Conservation (phyloP, 75 land plant species). For the Selaginella tamariscina region DNA sequence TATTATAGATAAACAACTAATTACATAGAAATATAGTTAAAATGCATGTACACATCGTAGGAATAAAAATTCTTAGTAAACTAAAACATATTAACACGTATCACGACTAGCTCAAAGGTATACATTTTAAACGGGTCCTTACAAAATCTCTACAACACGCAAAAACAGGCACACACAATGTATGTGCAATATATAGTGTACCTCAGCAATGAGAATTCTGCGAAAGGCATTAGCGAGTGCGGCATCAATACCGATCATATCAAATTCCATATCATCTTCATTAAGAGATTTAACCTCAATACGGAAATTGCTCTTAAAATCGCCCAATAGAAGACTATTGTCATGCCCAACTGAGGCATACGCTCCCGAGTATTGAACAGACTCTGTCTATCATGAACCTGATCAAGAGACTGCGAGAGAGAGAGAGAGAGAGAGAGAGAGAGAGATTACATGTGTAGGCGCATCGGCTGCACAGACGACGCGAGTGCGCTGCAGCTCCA, state of each 20-base stretch:
- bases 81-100: too few species aligned
- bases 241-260: slow-evolving; percentile 92
- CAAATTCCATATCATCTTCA: slow-evolving; percentile 86
- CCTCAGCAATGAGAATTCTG: slow-evolving; percentile 95
- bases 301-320: slow-evolving; percentile 47
- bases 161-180: neutral
- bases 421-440: neutral
- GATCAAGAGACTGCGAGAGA: neutral
- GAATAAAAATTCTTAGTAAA: too few species aligned
- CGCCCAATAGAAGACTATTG: slow-evolving; percentile 45
- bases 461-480: slow-evolving; percentile 70
- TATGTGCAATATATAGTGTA: slow-evolving; percentile 10
- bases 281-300: slow-evolving; percentile 49
- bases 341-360: slow-evolving; percentile 68
- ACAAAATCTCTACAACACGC: neutral
- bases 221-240: slow-evolving; percentile 90
- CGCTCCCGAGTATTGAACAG: slow-evolving; percentile 71
- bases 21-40: neutral
- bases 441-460: slow-evolving; percentile 45
- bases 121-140: neutral
- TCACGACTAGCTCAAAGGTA: neutral
- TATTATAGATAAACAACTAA: neutral
- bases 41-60: neutral
- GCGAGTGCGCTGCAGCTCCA: slow-evolving; percentile 74
- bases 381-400: slow-evolving; percentile 39